phyloP scores from a whole-genome alignment of 2,329 filamentous ascomycete genomes.

The Moelleriella libera region DNA sequence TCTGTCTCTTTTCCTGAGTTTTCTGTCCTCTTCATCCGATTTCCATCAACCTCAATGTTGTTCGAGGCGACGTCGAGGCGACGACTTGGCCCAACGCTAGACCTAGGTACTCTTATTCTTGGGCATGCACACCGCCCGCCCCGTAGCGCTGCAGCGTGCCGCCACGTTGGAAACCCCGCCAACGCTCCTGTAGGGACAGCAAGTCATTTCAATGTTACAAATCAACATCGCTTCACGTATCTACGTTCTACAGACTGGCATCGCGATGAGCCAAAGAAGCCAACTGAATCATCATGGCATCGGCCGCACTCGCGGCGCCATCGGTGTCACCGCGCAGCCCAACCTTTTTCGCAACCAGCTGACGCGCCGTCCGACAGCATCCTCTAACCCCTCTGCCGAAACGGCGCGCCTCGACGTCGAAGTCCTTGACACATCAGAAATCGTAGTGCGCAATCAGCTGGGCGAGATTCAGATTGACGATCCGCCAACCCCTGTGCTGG shows the following conservation, averaged over 20 bases:
- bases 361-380: slow-evolving; percentile 38
- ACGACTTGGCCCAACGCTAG: too few species aligned
- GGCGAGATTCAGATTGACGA: slow-evolving; percentile 49
- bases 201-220: too few species aligned
- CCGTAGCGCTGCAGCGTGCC: too few species aligned
- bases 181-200: too few species aligned
- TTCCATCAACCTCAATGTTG: too few species aligned
- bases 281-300: not conserved
- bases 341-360: slow-evolving; percentile 49
- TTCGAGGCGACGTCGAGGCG: too few species aligned
- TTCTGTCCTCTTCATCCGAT: too few species aligned
- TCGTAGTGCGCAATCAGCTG: slow-evolving; percentile 48
- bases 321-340: slow-evolving; percentile 3
- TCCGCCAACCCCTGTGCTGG: slow-evolving; percentile 35
- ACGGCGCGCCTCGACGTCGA: slow-evolving; percentile 34
- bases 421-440: slow-evolving; percentile 33
- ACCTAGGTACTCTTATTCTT: too few species aligned
- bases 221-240: too few species aligned
- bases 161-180: too few species aligned
- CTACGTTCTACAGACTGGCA: not conserved
- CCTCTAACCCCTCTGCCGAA: slow-evolving; percentile 24
- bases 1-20: too few species aligned
- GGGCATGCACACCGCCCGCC: too few species aligned
- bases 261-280: not conserved
- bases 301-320: slow-evolving; percentile 1